These are phyloP conservation scores for Alternaria dauci DNA, from an alignment of 2,329 filamentous ascomycete genomes.

Conservation along the genomic window DNA sequence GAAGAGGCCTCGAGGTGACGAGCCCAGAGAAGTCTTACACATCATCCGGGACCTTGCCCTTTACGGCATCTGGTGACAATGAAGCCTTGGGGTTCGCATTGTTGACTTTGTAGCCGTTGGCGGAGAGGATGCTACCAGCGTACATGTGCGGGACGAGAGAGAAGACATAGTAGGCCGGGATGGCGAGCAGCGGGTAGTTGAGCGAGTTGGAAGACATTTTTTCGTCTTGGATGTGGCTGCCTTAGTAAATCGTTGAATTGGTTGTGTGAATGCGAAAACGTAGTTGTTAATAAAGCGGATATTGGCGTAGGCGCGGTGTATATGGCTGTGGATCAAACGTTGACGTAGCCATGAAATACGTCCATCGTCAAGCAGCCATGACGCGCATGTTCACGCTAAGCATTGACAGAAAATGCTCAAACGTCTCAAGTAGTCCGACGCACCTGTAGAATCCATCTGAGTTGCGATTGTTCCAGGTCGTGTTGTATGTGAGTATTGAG, in stretches of 20 bases:
- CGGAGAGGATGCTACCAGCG: slow-evolving; percentile 21
- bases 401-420: not conserved
- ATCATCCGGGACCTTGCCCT: slow-evolving; percentile 38
- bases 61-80: slow-evolving; percentile 26
- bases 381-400: not conserved
- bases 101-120: slow-evolving; percentile 33
- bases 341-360: not conserved
- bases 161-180: slow-evolving; percentile 40
- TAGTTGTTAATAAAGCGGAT: not conserved
- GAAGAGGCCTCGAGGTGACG: not conserved
- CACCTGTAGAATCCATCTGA: not conserved
- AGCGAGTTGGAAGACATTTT: slow-evolving; percentile 30
- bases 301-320: not conserved
- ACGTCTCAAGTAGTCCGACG: not conserved
- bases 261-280: not conserved
- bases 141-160: slow-evolving; percentile 33
- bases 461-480: not conserved
- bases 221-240: not conserved
- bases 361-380: not conserved
- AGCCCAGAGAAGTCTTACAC: slow-evolving; percentile 15
- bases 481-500: not conserved
- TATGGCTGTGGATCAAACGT: not conserved
- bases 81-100: slow-evolving; percentile 39
- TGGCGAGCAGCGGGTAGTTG: slow-evolving; percentile 39
- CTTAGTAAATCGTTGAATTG: not conserved